Conservation (phyloP, 2,329 filamentous ascomycete species). For the Ceratocystis smalleyi region DNA sequence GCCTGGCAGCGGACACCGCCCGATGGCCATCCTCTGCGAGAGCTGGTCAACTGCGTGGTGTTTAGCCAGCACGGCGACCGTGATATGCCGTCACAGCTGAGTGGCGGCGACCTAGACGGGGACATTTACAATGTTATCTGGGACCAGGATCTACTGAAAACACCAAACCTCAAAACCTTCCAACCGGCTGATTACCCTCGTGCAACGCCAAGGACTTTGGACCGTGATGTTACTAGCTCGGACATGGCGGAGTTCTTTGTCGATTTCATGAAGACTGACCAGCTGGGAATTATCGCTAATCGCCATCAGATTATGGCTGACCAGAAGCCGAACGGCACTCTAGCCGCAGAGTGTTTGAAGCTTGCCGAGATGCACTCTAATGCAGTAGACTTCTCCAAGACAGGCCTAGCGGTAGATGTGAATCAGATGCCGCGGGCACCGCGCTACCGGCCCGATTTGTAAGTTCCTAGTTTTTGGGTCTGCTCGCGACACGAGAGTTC, state of each 20-base stretch:
- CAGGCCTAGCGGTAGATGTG: constrained; percentile 44
- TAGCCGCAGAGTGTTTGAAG: constrained; percentile 33
- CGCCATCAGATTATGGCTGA: constrained; percentile 52
- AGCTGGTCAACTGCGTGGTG: constrained; percentile 57
- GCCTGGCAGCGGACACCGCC: constrained; percentile 48
- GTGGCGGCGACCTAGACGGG: constrained; percentile 71
- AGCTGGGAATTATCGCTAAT: constrained; percentile 49
- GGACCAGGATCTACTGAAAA: constrained; percentile 37
- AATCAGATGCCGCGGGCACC: constrained; percentile 27
- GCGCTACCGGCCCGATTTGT: constrained; percentile 40
- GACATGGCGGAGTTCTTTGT: constrained; percentile 75
- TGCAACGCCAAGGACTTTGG: constrained; percentile 40
- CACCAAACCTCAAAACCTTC: constrained; percentile 21
- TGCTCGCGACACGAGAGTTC: background rate
- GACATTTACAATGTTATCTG: constrained; percentile 71
- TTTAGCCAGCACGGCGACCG: constrained; percentile 57
- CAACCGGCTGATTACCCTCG: constrained; percentile 55
- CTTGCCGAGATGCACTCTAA: constrained; percentile 52
- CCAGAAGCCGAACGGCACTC: constrained; percentile 35
- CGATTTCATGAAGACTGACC: constrained; percentile 55
- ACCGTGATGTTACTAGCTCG: constrained; percentile 38
- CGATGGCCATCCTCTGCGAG: constrained; percentile 40
- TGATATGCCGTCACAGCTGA: constrained; percentile 63
- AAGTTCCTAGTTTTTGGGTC: constrained; percentile 21
- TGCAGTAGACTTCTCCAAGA: constrained; percentile 64